Evolutionary conservation across 2,329 filamentous ascomycete genomes (phyloP), one percentile per base, ranked within the genome.

Genomic region (Nemania bipapillata): DNA sequence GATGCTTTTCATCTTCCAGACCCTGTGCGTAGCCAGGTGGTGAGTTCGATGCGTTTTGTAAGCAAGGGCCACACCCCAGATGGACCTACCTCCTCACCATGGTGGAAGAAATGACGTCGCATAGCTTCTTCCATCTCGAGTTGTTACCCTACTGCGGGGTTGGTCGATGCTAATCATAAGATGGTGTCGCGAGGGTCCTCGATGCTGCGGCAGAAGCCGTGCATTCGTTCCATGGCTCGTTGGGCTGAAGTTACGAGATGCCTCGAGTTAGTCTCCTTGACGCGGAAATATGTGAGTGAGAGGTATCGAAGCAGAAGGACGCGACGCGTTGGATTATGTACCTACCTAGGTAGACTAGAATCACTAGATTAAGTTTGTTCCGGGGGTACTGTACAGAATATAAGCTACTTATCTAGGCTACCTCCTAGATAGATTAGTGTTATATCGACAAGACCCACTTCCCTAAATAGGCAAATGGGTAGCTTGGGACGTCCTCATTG

Each of bases 91-190:
- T 74, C 71, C 53, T 81, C 76, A 30, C 82, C 82, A 57, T 88
- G 86, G 24, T 81, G 69, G 73, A 84, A 86, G 70, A 88, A 88
- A 72, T 88, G 86, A 7, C 77, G 78, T 59, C 79, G 79, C 28
- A 81, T 84, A 9, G 80, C 80, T 11, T 75, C 74, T 68, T 86
- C 83, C 85, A 87, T 87, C n/a, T 63, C 69, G 60, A n/a, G 42
- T 30, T 0, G 28, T 49, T 66, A 22, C 30, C 11, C 49, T 45
- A 8, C 35, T 26, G 32, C 28, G 17, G 30, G 30, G 53, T 28
- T 45, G 24, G 32, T 5, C 22, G 30, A 55, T 26, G 30, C 28
- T 66, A 58, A 42, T 64, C 62, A 24, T 64, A 42, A n/a, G 52
- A 64, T 15, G 22, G 24, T 53, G 49, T 70, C 56, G 26, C 57